A percentile compares a stretch with the other conserved stretches of the same genome.
Evolutionary conservation across 257 asterid species (phyloP).

Genomic region (Fraxinus americana): DNA sequence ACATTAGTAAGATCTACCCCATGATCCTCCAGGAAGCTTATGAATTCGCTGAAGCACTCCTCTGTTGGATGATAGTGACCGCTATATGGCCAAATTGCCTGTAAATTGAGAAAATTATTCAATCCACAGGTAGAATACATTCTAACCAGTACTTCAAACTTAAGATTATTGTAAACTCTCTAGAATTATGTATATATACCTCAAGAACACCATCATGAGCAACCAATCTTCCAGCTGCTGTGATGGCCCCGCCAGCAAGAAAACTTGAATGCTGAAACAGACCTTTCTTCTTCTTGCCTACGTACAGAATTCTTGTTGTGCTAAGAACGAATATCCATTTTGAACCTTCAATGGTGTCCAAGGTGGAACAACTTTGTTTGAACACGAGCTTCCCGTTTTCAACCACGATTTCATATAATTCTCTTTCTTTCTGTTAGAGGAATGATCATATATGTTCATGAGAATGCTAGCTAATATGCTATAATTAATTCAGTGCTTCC

Average conservation of each 20-base stretch:
- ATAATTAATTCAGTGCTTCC: too few relatives aligned
- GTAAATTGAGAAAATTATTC: conserved; percentile 8
- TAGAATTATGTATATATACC: conserved; percentile 17
- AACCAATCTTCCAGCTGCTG: conserved; percentile 32
- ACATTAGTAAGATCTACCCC: conserved; percentile 49
- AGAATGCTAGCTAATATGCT: not conserved
- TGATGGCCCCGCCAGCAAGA: conserved; percentile 32
- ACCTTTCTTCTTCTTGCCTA: conserved; percentile 28
- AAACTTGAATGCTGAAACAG: conserved; percentile 31
- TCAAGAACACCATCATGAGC: conserved; percentile 26
- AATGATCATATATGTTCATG: conserved; percentile 3
- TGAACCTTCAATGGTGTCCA: conserved; percentile 24
- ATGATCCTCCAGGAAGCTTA: conserved; percentile 51
- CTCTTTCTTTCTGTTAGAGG: conserved; percentile 24
- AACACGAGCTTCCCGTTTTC: conserved; percentile 29
- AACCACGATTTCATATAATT: conserved; percentile 23
- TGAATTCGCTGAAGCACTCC: conserved; percentile 50
- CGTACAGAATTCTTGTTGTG: conserved; percentile 25
- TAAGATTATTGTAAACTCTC: not conserved
- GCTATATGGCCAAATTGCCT: conserved; percentile 65
- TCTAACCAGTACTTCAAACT: not conserved
- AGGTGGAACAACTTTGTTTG: conserved; percentile 19
- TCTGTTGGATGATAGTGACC: conserved; percentile 64
- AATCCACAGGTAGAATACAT: too few relatives aligned
- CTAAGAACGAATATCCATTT: conserved; percentile 33